Conservation (phyloP, 345 rosid genomes). For the Ricinus communis region DNA sequence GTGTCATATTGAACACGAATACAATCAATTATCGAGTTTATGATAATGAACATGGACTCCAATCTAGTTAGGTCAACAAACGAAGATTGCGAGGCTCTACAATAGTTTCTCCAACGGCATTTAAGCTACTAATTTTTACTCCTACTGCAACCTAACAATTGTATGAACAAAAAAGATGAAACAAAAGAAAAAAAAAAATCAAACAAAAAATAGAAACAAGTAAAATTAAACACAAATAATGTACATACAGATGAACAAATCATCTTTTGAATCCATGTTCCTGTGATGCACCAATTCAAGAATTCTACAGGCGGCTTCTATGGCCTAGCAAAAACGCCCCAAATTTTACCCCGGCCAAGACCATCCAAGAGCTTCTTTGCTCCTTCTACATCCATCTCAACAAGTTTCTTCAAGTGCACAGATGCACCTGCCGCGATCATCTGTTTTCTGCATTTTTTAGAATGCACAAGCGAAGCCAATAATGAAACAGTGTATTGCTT, state of each 20-base stretch:
- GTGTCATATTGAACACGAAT: conserved; percentile 1
- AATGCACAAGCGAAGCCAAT: conserved; percentile 61
- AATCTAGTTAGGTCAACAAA: conserved; percentile 39
- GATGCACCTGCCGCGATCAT: conserved; percentile 76
- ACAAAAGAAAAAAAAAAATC: background rate
- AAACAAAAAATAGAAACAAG: background rate
- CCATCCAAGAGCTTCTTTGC: conserved; percentile 74
- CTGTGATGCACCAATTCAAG: background rate
- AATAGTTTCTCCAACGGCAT: conserved; percentile 14
- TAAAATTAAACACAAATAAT: conserved; percentile 27
- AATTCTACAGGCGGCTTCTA: conserved; percentile 16
- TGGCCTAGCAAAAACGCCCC: conserved; percentile 75
- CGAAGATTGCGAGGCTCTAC: conserved; percentile 36
- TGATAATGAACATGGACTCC: conserved; percentile 14
- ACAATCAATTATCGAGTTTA: conserved; percentile 24
- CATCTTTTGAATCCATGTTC: conserved; percentile 13
- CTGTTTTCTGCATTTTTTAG: conserved; percentile 71
- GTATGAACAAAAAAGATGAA: conserved; percentile 51
- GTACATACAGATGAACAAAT: conserved; percentile 43
- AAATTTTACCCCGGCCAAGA: conserved; percentile 69
- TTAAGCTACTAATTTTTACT: conserved; percentile 21
- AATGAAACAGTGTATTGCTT: conserved; percentile 55
- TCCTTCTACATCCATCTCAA: conserved; percentile 73
- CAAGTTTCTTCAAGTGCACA: conserved; percentile 67
- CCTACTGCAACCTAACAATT: conserved; percentile 36